Evolutionary conservation across 2,329 filamentous ascomycete species (phyloP).

Genomic region (Scopulariopsis brevicaulis): DNA sequence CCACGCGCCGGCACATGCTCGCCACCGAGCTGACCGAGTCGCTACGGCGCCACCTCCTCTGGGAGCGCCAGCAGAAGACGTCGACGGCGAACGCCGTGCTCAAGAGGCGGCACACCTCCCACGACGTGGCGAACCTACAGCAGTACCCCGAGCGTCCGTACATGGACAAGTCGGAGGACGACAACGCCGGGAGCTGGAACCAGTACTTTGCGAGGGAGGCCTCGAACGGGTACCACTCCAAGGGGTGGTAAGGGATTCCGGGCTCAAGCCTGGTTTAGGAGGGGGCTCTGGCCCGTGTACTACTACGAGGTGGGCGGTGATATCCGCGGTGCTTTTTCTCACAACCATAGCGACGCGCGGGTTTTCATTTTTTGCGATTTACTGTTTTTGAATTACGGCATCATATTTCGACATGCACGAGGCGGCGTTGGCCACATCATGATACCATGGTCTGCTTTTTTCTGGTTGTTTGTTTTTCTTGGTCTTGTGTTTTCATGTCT

Average conservation of each 20-base stretch:
- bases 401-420: not conserved
- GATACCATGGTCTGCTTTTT: not conserved
- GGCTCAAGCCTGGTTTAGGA: too few species aligned
- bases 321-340: not conserved
- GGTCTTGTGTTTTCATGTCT: not conserved
- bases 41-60: slow-evolving; percentile 79
- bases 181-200: slow-evolving; percentile 67
- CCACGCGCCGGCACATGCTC: slow-evolving; percentile 90
- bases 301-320: not conserved
- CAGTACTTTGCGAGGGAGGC: slow-evolving; percentile 76
- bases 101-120: slow-evolving; percentile 81
- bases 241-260: slow-evolving; percentile 30
- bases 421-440: not conserved
- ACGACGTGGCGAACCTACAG: slow-evolving; percentile 80
- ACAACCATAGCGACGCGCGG: not conserved
- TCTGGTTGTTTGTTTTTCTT: not conserved
- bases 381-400: slow-evolving; percentile 3
- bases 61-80: slow-evolving; percentile 92
- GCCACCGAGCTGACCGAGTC: slow-evolving; percentile 90
- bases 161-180: slow-evolving; percentile 47
- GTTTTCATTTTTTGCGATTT: not conserved
- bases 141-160: slow-evolving; percentile 61
- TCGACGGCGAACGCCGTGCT: slow-evolving; percentile 79
- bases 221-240: slow-evolving; percentile 32
- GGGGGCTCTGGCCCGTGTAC: slow-evolving; percentile 4